Base-by-base conservation (phyloP, 345 rosid species). In the Theobroma cacao region DNA sequence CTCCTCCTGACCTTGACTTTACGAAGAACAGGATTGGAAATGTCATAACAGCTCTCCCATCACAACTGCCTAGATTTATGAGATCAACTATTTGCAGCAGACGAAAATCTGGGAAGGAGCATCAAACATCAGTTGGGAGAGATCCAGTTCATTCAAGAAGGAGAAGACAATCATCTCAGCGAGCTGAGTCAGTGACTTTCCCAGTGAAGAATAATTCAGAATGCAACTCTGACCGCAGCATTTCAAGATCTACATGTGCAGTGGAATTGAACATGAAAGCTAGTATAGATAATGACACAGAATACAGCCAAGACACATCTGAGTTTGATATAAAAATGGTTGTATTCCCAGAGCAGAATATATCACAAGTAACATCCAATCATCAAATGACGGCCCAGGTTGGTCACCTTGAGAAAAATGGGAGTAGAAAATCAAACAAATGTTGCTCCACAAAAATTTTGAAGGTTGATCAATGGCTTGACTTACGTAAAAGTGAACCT, bases 51-150 rank as follows among this genome's bases (percentile, higher is more conserved):
- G 82, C 79, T 80, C 50, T 82, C 50, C 75, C 74, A 38, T 88
- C 90, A 77, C 83, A 80, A 26, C 33, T 89, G 55, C 93, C 93
- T 18, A 82, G 94, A 77, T 92, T 92, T 84, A 90, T 94, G 98
- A 87, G 88, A 83, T 90, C 94, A 78, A 94, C 97, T 24, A 74
- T 86, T 75, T 86, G 89, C 82, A 94, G 95, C 86, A 84, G 86
- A 82, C 82, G 83, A 64, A 80, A 86, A 85, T 84, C 89, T 0
- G 93, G 87, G 52, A 73, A 72, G 15, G 77, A 78, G 76, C 72
- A 18, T 66, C 86, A 83, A 78, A 75, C 75, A 66, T 74, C 73
- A 56, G 81, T 67, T 45, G 75, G 80, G 34, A 84, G 34, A 40
- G 77, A 81, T 55, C 76, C 80, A 55, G 72, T 63, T 41, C 40